Conservation (phyloP, 495 filamentous ascomycete species). For the Aspergillus diversus region DNA sequence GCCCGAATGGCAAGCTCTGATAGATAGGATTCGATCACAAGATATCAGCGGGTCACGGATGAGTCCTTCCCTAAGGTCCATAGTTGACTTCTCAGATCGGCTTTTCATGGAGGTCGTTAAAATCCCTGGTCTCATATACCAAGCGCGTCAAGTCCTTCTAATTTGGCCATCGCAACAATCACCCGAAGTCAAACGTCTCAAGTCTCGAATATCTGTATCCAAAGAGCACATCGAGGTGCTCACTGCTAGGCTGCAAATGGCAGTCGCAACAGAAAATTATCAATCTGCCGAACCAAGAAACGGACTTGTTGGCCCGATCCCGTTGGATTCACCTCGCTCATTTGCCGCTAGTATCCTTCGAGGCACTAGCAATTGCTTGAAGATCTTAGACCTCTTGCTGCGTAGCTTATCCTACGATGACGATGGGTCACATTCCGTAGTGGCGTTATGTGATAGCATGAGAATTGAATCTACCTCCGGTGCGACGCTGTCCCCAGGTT, state of each 20-base stretch:
- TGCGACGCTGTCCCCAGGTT: neutral
- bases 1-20: constrained; percentile 36
- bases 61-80: constrained; percentile 22
- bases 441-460: neutral
- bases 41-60: constrained; percentile 26
- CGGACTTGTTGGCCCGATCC: constrained; percentile 27
- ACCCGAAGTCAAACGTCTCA: neutral
- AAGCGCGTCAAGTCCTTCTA: constrained; percentile 12
- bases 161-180: neutral
- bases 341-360: constrained; percentile 30
- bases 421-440: neutral
- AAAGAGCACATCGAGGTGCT: constrained; percentile 11
- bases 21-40: constrained; percentile 29
- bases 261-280: constrained; percentile 21
- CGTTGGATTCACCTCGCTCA: constrained; percentile 26
- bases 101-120: constrained; percentile 31
- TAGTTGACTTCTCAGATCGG: constrained; percentile 31
- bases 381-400: constrained; percentile 23
- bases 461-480: neutral
- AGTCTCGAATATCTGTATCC: neutral
- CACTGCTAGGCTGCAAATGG: constrained; percentile 20
- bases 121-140: constrained; percentile 26
- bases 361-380: constrained; percentile 23
- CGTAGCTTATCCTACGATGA: constrained; percentile 18
- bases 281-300: constrained; percentile 6